Base-by-base conservation (phyloP, 768 basidiomycete species). In the Amanita inopinata region DNA sequence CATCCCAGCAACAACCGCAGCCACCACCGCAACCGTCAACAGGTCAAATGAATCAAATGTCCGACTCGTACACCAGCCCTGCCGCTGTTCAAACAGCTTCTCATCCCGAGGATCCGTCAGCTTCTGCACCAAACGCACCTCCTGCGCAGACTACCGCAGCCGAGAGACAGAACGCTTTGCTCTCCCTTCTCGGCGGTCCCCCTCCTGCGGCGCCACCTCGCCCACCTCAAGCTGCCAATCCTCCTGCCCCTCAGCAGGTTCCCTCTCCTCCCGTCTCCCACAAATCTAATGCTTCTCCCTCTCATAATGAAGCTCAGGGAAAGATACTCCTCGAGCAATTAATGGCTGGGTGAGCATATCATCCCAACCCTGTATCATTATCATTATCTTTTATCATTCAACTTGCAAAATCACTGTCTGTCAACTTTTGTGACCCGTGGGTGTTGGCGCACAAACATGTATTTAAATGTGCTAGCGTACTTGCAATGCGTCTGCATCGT, bases 321-420 rank as follows among this genome's bases (percentile, higher is more conserved):
- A 85, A 87, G 62, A 67, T 78, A 47, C 58, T 89, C 51, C 61
- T 90, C 47, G 86, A 90, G 50, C 83, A 87, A 56, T 65, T 90
- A 46, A 84, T 90, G 78, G 69, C 78, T 44, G 80, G 83, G 86
- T 89, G 56, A 63, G 81, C 69, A 11, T 38, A 32, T 32, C 36
- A 24, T 39, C 19, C 37, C 38, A 10, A 19, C 14, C 41, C 34
- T 46, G 38, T 33, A 14, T 43, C n/a, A n/a, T n/a, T n/a, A n/a
- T n/a, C n/a, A 28, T 38, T 20, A 38, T 39, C 39, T 38, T 51
- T 6, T 40, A 31, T 35, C 36, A 19, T n/a, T n/a, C n/a, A n/a
- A n/a, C n/a, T n/a, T n/a, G n/a, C 27, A 40, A 38, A 33, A 35
- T 35, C 22, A 33, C 18, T 39, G 33, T 42, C 20, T 43, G n/a